Percentiles rank a stretch among this genome's conserved stretches.
Conservation (phyloP, 1,284 basidiomycete species). For the Sphaerobolus stellatus region DNA sequence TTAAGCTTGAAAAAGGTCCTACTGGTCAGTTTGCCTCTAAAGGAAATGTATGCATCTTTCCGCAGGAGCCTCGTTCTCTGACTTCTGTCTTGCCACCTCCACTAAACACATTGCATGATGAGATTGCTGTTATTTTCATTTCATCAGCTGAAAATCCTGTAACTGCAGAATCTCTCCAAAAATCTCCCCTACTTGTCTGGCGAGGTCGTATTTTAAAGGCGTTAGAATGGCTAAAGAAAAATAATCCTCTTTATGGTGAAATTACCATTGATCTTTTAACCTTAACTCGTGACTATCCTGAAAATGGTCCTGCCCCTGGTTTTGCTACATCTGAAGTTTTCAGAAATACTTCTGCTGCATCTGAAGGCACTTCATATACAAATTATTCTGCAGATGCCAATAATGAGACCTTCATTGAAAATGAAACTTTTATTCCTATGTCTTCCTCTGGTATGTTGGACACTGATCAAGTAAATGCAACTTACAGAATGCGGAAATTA, state of each 20-base stretch:
- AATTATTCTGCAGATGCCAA: neutral
- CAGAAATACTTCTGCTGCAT: neutral
- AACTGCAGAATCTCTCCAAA: neutral
- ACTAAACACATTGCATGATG: neutral
- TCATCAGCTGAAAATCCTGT: neutral
- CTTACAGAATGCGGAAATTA: constrained; percentile 3
- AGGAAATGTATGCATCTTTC: too few species aligned
- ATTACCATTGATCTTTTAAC: neutral
- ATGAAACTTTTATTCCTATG: neutral
- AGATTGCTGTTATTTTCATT: constrained; percentile 4
- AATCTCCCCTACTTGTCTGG: neutral
- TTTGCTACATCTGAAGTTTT: constrained; percentile 1
- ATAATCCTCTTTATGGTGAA: constrained; percentile 2
- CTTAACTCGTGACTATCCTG: neutral
- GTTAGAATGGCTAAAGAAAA: constrained; percentile 1
- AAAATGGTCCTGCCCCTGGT: neutral
- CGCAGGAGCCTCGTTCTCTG: neutral
- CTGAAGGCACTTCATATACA: too few species aligned
- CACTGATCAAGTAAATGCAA: neutral
- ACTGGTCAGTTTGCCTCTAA: neutral
- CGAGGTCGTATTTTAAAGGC: neutral
- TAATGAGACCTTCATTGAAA: neutral
- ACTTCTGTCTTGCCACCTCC: constrained; percentile 1
- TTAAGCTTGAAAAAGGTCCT: neutral
- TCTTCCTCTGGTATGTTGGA: neutral